Conservation (phyloP, 2,329 filamentous ascomycete species). For the Colletotrichum filicis region DNA sequence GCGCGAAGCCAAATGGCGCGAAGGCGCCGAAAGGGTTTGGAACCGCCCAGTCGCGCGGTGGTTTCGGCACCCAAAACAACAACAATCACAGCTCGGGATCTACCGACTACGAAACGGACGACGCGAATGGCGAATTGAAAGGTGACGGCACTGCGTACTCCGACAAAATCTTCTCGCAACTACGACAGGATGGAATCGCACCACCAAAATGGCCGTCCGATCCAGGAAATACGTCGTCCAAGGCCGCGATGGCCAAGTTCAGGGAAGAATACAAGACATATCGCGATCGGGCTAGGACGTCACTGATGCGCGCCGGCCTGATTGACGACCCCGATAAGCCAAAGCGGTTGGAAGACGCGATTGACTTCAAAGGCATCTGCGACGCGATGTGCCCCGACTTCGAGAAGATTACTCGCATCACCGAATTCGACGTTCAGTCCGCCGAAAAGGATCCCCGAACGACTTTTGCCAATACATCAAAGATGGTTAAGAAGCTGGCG, state of each 20-base stretch:
- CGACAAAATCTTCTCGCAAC: constrained; percentile 61
- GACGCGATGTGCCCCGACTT: constrained; percentile 78
- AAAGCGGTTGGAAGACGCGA: constrained; percentile 70
- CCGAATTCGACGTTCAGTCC: constrained; percentile 67
- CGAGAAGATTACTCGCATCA: constrained; percentile 72
- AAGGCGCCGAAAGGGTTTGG: constrained; percentile 25
- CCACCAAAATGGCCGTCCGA: constrained; percentile 67
- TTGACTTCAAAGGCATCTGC: constrained; percentile 75
- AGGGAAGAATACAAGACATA: constrained; percentile 68
- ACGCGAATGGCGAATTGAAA: constrained; percentile 11
- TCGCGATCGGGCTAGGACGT: constrained; percentile 65
- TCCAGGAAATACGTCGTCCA: constrained; percentile 59
- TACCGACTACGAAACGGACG: constrained; percentile 36
- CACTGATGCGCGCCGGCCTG: constrained; percentile 67
- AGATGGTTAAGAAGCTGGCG: constrained; percentile 75
- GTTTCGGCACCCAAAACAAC: constrained; percentile 24
- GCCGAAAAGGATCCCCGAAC: constrained; percentile 63
- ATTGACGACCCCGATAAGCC: constrained; percentile 74
- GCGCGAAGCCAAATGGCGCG: constrained; percentile 24
- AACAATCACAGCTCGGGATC: constrained; percentile 4
- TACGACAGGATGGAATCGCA: constrained; percentile 64
- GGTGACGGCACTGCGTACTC: constrained; percentile 52
- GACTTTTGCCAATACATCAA: constrained; percentile 57
- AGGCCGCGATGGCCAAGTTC: constrained; percentile 63
- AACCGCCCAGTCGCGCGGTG: constrained; percentile 25